Conservation (phyloP, 768 basidiomycete genomes). For the Lyophyllum shimeji region DNA sequence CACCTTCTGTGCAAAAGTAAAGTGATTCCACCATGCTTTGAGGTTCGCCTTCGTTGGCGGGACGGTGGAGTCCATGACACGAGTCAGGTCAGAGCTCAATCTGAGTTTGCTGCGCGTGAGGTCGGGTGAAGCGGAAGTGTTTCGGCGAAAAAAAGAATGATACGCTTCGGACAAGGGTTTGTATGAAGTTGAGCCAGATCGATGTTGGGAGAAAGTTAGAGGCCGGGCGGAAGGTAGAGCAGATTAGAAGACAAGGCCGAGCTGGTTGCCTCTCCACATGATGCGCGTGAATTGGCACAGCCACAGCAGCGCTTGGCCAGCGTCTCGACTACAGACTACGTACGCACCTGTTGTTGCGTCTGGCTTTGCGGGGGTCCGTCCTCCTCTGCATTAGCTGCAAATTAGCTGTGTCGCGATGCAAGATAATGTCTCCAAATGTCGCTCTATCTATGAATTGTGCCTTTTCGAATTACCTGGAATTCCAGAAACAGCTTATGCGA, state of each 20-base stretch:
- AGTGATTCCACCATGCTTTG: constrained; percentile 83
- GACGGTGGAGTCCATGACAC: constrained; percentile 12
- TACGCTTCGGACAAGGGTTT: constrained; percentile 10
- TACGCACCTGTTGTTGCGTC: no score
- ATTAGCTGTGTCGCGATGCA: no score
- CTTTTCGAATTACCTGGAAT: no score
- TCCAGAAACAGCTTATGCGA: no score
- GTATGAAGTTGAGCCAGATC: constrained; percentile 17
- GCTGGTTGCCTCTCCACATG: constrained; percentile 18
- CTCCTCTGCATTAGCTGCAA: no score
- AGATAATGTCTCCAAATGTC: no score
- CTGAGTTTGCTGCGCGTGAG: constrained; percentile 15
- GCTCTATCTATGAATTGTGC: no score
- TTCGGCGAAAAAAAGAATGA: constrained; percentile 16
- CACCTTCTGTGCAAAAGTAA: constrained; percentile 60
- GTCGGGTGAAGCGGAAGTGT: neutral
- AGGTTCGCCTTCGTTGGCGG: constrained; percentile 56
- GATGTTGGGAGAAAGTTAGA: neutral
- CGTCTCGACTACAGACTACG: no score
- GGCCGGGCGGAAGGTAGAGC: neutral
- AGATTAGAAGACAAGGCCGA: constrained; percentile 1
- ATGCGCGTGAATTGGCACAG: constrained; percentile 16
- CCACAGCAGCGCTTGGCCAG: constrained; percentile 9
- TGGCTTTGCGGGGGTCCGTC: no score
- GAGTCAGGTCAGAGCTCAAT: constrained; percentile 4